Base-by-base conservation (phyloP, 2,329 filamentous ascomycete species). In the Blastomyces gilchristii region DNA sequence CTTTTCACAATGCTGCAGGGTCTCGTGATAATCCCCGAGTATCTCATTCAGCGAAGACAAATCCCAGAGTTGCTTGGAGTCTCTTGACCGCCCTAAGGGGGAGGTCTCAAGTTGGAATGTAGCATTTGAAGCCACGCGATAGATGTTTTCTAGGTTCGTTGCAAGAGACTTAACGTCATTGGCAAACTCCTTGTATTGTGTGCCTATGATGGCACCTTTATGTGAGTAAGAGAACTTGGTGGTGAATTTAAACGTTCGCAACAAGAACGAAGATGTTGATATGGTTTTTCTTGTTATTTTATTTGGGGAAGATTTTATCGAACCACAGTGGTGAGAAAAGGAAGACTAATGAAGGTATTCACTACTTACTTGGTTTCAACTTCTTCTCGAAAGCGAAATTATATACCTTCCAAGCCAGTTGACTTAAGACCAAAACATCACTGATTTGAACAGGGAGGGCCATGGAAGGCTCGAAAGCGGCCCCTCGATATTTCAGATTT, bases 1-100 rank as follows among this genome's bases (percentile, higher is more conserved):
- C 16, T 45, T 62, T 39, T 68, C 47, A 52, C 66, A 68, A 9
- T 68, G 62, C 8, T 62, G 25, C 9, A 68, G 34, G 5, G 67
- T 68, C 53, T 63, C 43, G 1, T 61, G 49, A 57, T 68, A 68
- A 61, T 68, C 64, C 14, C 67, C 67, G n/a, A 63, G 47, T 16
- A 64, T 64, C 54, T 68, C 63, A 11, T 53, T 25, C 1, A 68
- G 22, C 18, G 63, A 58, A 8, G 31, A 34, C 41, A 45, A 18
- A 31, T 62, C 47, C 49, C 60, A 61, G 8, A 53, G 45, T 12
- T 41, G 31, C 9, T 52, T 52, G 31, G 59, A 61, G 28, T 31
- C 16, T 25, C 7, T 16, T 6, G 22, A 18, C 25, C 64, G 53
- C 7, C 64, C 52, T 9, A 49, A 22, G 25, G 43, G 14, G 14